Evolutionary conservation across 495 filamentous ascomycete genomes (phyloP).

Genomic region (Extremus antarcticus): DNA sequence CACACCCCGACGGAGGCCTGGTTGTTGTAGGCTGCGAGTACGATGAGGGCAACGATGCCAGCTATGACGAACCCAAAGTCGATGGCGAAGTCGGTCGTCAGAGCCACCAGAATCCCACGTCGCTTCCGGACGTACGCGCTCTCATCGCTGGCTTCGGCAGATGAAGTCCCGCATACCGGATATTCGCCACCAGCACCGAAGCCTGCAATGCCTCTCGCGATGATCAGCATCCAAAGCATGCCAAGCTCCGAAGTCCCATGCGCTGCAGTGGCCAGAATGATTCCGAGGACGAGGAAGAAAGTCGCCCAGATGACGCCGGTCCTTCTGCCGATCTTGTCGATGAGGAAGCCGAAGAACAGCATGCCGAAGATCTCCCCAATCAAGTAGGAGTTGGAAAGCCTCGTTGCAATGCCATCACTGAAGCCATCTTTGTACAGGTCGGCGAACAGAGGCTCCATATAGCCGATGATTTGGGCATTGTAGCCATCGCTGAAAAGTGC

Average conservation of each 20-base stretch:
- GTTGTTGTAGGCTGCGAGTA: conserved; percentile 25
- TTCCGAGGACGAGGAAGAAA: conserved; percentile 22
- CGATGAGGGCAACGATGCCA: conserved; percentile 25
- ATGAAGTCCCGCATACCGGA: conserved; percentile 28
- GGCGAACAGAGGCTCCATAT: conserved; percentile 11
- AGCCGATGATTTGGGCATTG: conserved; percentile 11
- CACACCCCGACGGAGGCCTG: conserved; percentile 27
- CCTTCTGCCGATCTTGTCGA: conserved; percentile 30
- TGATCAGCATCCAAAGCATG: conserved; percentile 22
- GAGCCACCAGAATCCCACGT: conserved; percentile 32
- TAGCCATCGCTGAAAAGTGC: conserved; percentile 2
- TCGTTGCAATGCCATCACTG: conserved; percentile 4
- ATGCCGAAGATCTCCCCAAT: conserved; percentile 31
- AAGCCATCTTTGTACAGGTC: conserved; percentile 9
- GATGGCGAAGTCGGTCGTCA: conserved; percentile 30
- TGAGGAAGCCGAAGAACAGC: conserved; percentile 32
- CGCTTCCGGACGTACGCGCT: conserved; percentile 22
- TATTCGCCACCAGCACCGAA: conserved; percentile 30
- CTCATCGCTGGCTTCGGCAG: conserved; percentile 32
- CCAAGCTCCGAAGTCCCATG: conserved; percentile 12
- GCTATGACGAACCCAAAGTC: conserved; percentile 29
- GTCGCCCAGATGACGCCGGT: conserved; percentile 31
- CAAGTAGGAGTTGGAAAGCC: conserved; percentile 15
- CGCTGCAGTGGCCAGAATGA: conserved; percentile 17
- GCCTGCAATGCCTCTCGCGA: conserved; percentile 15